Conservation (phyloP, 164 flowering plant genomes). For the Umbilicus rupestris region DNA sequence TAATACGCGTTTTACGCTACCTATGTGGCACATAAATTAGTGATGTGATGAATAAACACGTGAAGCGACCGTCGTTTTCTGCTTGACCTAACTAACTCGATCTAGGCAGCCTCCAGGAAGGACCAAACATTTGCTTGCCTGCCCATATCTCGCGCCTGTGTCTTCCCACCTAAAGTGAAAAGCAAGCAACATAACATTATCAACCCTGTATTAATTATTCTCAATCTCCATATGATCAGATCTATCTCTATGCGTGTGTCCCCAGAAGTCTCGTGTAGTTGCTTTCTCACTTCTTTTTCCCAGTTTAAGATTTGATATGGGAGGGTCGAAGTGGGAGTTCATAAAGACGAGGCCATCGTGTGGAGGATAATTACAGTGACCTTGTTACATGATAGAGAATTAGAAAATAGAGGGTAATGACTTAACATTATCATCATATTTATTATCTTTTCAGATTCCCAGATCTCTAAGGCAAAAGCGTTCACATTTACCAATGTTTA, state of each 20-base stretch:
- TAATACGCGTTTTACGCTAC: too few species aligned
- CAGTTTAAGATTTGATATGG: background rate
- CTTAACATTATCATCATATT: conserved; percentile 3
- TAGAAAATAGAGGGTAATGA: conserved; percentile 7
- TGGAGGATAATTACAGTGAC: background rate
- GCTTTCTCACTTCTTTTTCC: background rate
- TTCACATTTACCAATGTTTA: background rate
- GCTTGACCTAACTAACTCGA: background rate
- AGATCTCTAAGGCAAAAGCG: background rate
- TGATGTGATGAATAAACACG: background rate
- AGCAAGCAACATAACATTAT: background rate
- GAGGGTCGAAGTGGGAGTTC: background rate
- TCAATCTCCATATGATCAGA: background rate
- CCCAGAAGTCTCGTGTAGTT: background rate
- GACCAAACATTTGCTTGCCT: background rate
- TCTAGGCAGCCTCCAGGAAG: background rate
- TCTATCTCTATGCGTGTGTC: background rate
- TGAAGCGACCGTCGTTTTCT: background rate
- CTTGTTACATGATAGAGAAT: background rate
- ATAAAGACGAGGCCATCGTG: background rate
- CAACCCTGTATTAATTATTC: background rate
- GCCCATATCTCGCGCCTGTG: too few species aligned
- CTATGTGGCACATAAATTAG: background rate
- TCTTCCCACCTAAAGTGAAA: background rate
- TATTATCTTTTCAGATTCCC: background rate